Conservation (phyloP, 2,329 filamentous ascomycete genomes). For the Stylonectria norvegica region DNA sequence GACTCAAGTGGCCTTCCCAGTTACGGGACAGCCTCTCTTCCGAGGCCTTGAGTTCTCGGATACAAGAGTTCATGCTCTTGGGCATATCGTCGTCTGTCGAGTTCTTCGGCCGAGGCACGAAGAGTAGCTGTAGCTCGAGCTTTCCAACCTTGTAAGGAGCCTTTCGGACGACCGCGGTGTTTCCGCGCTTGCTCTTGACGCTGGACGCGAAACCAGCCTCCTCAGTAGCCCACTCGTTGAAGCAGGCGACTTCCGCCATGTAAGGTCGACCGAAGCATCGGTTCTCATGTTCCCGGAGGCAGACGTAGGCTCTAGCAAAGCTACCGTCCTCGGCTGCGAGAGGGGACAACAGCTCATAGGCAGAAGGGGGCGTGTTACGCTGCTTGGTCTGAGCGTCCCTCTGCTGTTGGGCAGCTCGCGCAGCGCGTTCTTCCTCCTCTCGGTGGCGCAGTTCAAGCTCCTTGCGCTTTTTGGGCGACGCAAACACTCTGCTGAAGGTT, state of each 20-base stretch:
- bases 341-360: slow-evolving; percentile 84
- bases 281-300: slow-evolving; percentile 86
- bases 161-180: slow-evolving; percentile 66
- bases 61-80: slow-evolving; percentile 97
- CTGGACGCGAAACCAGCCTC: slow-evolving; percentile 75
- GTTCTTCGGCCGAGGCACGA: slow-evolving; percentile 87
- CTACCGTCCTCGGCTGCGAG: slow-evolving; percentile 88
- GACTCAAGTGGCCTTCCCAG: slow-evolving; percentile 87
- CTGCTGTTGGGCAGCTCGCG: slow-evolving; percentile 59
- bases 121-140: slow-evolving; percentile 88
- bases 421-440: slow-evolving; percentile 74
- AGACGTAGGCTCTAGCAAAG: slow-evolving; percentile 91
- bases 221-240: slow-evolving; percentile 98
- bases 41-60: slow-evolving; percentile 87
- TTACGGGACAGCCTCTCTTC: slow-evolving; percentile 74
- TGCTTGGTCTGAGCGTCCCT: slow-evolving; percentile 60
- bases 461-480: slow-evolving; percentile 94
- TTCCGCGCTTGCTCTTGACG: slow-evolving; percentile 88
- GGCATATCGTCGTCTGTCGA: slow-evolving; percentile 93
- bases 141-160: slow-evolving; percentile 98
- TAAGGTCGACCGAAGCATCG: slow-evolving; percentile 85
- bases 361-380: slow-evolving; percentile 61
- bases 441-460: slow-evolving; percentile 83
- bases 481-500: slow-evolving; percentile 87
- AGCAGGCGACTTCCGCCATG: slow-evolving; percentile 85